These are phyloP conservation scores for Pythium folliculosum DNA, from an alignment of 352 stramenopile genomes.

Conservation along the genomic window DNA sequence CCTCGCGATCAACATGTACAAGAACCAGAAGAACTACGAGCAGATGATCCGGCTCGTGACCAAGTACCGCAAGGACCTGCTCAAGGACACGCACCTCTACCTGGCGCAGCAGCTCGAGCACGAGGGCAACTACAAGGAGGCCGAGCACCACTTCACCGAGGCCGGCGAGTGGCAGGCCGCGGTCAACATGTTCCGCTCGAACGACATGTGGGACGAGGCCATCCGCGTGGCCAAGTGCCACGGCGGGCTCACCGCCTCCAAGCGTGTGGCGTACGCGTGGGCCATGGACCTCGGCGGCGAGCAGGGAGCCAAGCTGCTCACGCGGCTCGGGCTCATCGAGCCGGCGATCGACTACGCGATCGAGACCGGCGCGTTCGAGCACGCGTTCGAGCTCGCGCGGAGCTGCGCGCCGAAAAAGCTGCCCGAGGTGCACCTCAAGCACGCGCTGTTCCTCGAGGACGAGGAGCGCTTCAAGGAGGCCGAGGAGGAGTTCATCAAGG, in stretches of 20 bases:
- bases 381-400: constrained; percentile 91
- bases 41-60: constrained; percentile 94
- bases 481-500: constrained; percentile 92
- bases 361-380: constrained; percentile 91
- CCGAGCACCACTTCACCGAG: constrained; percentile 93
- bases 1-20: constrained; percentile 97
- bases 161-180: constrained; percentile 91
- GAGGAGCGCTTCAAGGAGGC: constrained; percentile 93
- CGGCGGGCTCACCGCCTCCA: constrained; percentile 89
- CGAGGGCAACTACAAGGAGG: constrained; percentile 91
- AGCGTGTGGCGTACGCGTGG: constrained; percentile 93
- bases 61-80: constrained; percentile 92
- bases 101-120: constrained; percentile 93
- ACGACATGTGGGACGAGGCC: constrained; percentile 95
- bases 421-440: constrained; percentile 92
- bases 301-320: constrained; percentile 90
- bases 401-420: constrained; percentile 88
- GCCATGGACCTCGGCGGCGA: constrained; percentile 91
- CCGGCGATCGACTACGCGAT: constrained; percentile 94
- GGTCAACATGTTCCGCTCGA: constrained; percentile 95
- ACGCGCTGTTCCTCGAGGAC: constrained; percentile 92
- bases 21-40: constrained; percentile 95
- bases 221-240: constrained; percentile 94
- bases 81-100: constrained; percentile 94
- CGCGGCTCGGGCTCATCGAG: constrained; percentile 90